Evolutionary conservation across 306 rosid genomes (phyloP), one percentile per base, ranked within the genome.

Genomic region (Vigna unguiculata): DNA sequence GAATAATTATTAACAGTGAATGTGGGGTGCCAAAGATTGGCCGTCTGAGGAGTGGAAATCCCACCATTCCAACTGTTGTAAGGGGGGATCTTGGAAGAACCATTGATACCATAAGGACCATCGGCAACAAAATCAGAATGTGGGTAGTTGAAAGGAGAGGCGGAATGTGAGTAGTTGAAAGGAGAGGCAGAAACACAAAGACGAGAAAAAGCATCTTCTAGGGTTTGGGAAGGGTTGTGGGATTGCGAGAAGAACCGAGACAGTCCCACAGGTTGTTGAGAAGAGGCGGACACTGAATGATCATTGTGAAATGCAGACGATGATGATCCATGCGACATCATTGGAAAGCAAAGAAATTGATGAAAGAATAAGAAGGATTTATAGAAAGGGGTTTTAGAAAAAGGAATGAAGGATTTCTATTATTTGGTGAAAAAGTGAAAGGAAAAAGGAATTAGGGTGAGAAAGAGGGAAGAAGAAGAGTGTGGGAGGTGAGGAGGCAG

Each of bases 171-270:
- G 22, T 12, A 58, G 45, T 24, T 32, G 30, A 71, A 72, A 16
- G 48, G 2, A 30, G 80, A 28, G 0, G 15, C 0, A 0, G 86
- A 74, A 11, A 89, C 15, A 16, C 57, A 45, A 15, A 91, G 85
- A 30, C 65, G 71, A 57, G 87, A 21, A 36, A 89, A 81, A 17
- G 69, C 81, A 0, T 78, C 62, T n/a, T 83, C 90, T 32, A 89
- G 72, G 81, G 86, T 48, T 81, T 81, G 84, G 22, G 0, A 3
- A 25, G 60, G 78, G 70, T 75, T 68, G 17, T 67, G 76, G 40
- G 21, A 16, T 41, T 20, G 78, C 24, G 10, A 1, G 0, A 22
- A 5, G 0, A 34, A 65, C 4, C 21, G 47, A 24, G 71, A 10
- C 9, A 24, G 17, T 20, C 1, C 2, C 0, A 1, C 0, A 10